Evolutionary conservation across 1,139 yeast species (phyloP).

Genomic region (Arxiozyma slooffiae): DNA sequence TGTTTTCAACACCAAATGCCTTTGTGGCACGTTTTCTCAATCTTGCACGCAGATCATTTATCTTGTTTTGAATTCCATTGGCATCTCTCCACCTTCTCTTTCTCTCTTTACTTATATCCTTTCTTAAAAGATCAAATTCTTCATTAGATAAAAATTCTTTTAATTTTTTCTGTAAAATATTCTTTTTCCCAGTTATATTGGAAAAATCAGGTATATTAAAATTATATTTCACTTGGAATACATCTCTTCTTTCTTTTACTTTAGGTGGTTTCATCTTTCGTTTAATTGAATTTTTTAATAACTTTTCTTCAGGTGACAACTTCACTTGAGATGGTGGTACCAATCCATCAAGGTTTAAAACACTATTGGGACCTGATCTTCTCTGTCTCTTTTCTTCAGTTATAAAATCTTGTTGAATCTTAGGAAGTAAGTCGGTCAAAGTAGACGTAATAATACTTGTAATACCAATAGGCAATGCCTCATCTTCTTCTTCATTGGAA

Average conservation of each 20-base stretch:
- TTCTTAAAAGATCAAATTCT: slow-evolving; percentile 53
- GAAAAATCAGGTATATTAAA: slow-evolving; percentile 26
- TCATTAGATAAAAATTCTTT: slow-evolving; percentile 30
- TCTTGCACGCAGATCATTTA: slow-evolving; percentile 72
- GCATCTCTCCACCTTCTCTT: slow-evolving; percentile 88
- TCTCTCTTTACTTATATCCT: slow-evolving; percentile 55
- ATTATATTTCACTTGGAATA: slow-evolving; percentile 7
- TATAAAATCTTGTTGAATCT: slow-evolving; percentile 9
- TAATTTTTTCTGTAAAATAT: slow-evolving; percentile 20
- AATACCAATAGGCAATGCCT: slow-evolving; percentile 20
- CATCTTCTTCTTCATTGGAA: slow-evolving; percentile 14
- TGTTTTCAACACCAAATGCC: slow-evolving; percentile 55
- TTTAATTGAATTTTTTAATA: neutral
- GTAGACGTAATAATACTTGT: slow-evolving; percentile 27
- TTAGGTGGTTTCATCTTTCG: slow-evolving; percentile 3
- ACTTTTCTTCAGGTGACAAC: neutral
- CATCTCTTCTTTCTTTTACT: slow-evolving; percentile 29
- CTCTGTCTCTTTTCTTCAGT: slow-evolving; percentile 5
- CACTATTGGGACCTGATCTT: slow-evolving; percentile 10
- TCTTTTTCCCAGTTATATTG: slow-evolving; percentile 13
- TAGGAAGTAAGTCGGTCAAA: slow-evolving; percentile 23
- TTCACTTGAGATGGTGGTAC: slow-evolving; percentile 15
- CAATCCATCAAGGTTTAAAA: slow-evolving; percentile 24
- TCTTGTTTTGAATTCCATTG: slow-evolving; percentile 73
- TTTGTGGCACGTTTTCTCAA: slow-evolving; percentile 61